Base-by-base conservation (phyloP, 768 basidiomycete genomes). In the Terana coerulea region DNA sequence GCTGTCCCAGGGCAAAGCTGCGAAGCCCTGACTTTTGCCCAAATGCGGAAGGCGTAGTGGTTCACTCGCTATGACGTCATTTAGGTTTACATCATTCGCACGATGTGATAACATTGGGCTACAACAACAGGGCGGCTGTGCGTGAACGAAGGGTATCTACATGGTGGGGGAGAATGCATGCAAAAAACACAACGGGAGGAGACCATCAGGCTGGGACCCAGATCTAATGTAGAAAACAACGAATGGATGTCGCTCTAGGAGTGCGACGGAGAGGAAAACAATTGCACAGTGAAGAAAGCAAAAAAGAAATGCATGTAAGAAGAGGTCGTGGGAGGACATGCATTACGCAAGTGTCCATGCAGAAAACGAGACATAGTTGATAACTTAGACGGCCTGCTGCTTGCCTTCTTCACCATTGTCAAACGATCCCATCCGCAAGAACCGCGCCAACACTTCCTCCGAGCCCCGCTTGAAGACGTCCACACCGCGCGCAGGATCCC, bases 401-500 rank as follows among this genome's bases (percentile, higher is more conserved):
- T 58, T 53, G 9, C 49, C 47, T n/a, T 52, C 55, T 37, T 61
- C 64, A 42, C 81, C 80, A 24, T 81, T 77, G 52, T 85, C 85
- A 76, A 80, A 85, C 42, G 84, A 79, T 19, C 85, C 82, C 78
- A 86, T 84, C 62, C 80, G 86, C 71, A 93, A 71, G 68, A 95
- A 93, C 42, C 88, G 75, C 9, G 87, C 81, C 25, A 95, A 74
- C 22, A 93, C 90, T 60, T 94, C 88, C 65, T 95, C 91, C 2
- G 91, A 92, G 12, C 86, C 86, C 46, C 80, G 81, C 67, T 92
- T 94, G 70, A 94, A 92, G 34, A 88, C 60, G 53, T 95, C 92
- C 2, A 94, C 83, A 37, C 85, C 86, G 19, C 91, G 83, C 9
- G 84, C 83, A 15, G 92, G 92, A 64, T 94, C 91, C 83, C 88